Base-by-base conservation (phyloP, 2,329 filamentous ascomycete species). In the Cryphonectria parasitica region DNA sequence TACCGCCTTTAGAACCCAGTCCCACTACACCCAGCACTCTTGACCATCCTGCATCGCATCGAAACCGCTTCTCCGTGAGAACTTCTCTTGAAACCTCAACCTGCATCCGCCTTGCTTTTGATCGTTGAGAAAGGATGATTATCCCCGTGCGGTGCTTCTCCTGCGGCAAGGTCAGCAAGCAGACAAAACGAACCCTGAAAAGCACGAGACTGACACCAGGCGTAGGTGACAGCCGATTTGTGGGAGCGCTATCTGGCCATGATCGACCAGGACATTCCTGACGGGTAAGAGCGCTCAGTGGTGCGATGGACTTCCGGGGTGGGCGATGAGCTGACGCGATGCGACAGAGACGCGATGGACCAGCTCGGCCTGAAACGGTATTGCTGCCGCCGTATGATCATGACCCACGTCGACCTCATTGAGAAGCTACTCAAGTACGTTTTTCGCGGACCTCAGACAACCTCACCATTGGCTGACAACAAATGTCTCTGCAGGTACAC, bases 101-200 rank as follows among this genome's bases (percentile, higher is more conserved):
- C 17, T 7, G n/a, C 13, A 22, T n/a, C 5, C 36, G 41, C 31
- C 8, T 28, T 45, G 15, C 62, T 64, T 11, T 62, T 15, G 41
- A 60, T 34, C 52, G 25, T 28, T 43, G 28, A 58, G 73, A 75
- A 84, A 92, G 83, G 70, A 99, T 99, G 96, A 99, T 99, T 83
- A 98, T 99, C 76, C 96, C 96, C 2, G 93, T 99, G 75, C 94
- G 96, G 76, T 99, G 96, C 85, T 99, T 99, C 84, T 98, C 96
- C 71, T 99, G 96, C 82, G 96, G 96, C 82, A 99, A 99, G 93
- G 96, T 97, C 83, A 72, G 82, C 75, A 17, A 52, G 61, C n/a
- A 67, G 43, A n/a, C 7, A n/a, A 22, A 49, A 5, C 22, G 31
- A 34, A 25, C 31, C 13, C 36, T 22, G 3, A 28, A 61, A 2